Conservation (phyloP, 2,329 filamentous ascomycete genomes). For the Paecilomyces variotii region DNA sequence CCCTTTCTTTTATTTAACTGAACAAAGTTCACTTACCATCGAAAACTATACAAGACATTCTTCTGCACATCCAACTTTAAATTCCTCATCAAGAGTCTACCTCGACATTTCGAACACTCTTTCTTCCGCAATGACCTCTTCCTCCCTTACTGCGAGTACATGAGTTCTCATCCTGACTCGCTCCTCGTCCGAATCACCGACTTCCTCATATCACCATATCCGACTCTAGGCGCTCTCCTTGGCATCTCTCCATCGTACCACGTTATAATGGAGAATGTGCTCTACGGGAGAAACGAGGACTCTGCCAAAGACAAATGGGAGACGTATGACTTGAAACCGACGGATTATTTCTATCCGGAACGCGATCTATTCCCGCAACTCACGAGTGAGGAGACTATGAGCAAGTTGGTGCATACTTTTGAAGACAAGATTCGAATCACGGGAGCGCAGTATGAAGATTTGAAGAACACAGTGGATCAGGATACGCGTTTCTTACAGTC, state of each 20-base stretch:
- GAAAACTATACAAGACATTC: slow-evolving; percentile 47
- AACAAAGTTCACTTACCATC: neutral
- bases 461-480: slow-evolving; percentile 48
- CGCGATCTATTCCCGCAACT: slow-evolving; percentile 58
- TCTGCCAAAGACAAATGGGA: slow-evolving; percentile 50
- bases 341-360: slow-evolving; percentile 68
- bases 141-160: slow-evolving; percentile 57
- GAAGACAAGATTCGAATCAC: slow-evolving; percentile 56
- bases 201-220: slow-evolving; percentile 50
- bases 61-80: slow-evolving; percentile 59
- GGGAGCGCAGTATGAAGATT: slow-evolving; percentile 46
- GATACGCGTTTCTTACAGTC: slow-evolving; percentile 58
- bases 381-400: slow-evolving; percentile 56
- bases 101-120: slow-evolving; percentile 59
- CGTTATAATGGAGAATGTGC: slow-evolving; percentile 70
- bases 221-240: slow-evolving; percentile 52
- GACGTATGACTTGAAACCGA: slow-evolving; percentile 66
- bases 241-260: slow-evolving; percentile 60
- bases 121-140: slow-evolving; percentile 63
- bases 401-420: slow-evolving; percentile 59
- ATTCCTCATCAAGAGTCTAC: slow-evolving; percentile 64
- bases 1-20: too few relatives aligned
- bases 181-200: slow-evolving; percentile 65
- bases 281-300: slow-evolving; percentile 50
- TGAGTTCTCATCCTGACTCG: slow-evolving; percentile 52